Conservation (phyloP, 768 basidiomycete species). For the Pleurotus giganteus region DNA sequence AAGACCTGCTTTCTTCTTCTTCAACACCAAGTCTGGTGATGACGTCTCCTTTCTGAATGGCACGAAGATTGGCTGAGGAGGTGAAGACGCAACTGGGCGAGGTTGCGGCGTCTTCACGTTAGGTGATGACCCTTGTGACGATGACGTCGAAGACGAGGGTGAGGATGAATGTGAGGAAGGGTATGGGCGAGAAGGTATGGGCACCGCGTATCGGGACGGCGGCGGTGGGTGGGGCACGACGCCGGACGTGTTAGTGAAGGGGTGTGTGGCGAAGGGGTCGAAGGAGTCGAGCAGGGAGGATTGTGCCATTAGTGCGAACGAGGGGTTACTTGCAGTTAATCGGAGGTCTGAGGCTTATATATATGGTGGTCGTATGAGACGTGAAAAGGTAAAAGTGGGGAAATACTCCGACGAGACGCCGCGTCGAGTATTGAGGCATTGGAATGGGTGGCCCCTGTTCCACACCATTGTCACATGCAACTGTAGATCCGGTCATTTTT, state of each 20-base stretch:
- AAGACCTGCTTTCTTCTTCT: constrained; percentile 28
- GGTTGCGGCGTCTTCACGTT: constrained; percentile 26
- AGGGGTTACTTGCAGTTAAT: background rate
- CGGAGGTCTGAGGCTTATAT: background rate
- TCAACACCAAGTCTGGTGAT: constrained; percentile 54
- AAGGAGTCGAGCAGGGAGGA: constrained; percentile 43
- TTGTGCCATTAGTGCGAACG: constrained; percentile 23
- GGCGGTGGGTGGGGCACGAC: constrained; percentile 37
- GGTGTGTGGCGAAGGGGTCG: constrained; percentile 57
- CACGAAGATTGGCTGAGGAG: constrained; percentile 42
- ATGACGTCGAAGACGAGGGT: constrained; percentile 20
- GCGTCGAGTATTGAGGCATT: background rate
- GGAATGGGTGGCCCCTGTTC: background rate
- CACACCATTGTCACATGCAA: constrained; percentile 1
- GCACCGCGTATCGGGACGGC: constrained; percentile 47
- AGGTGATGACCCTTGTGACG: constrained; percentile 13
- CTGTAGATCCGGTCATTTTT: constrained; percentile 6
- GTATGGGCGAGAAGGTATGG: constrained; percentile 29
- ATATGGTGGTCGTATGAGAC: constrained; percentile 9
- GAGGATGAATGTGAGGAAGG: constrained; percentile 11
- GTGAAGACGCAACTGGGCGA: constrained; percentile 16
- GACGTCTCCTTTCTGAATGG: constrained; percentile 50
- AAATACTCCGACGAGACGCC: constrained; percentile 9
- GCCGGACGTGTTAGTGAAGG: constrained; percentile 51
- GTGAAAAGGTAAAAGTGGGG: constrained; percentile 8